Base-by-base conservation (phyloP, 306 rosid species). In the Elaeagnus macrophylla region DNA sequence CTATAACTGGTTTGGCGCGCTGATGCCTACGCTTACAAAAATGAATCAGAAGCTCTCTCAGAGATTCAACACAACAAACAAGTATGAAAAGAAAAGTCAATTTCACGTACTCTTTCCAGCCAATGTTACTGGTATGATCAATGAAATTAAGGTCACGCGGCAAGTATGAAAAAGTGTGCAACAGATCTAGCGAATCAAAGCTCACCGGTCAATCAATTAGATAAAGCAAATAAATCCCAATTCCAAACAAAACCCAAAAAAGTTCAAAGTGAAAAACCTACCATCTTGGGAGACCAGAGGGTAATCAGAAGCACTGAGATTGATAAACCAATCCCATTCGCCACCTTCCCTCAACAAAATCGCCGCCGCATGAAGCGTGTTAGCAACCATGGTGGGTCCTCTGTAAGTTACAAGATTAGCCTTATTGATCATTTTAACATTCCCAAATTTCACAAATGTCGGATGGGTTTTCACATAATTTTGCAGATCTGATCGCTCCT, bases 291-390 rank as follows among this genome's bases (percentile, higher is more conserved):
- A 80, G 25, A 87, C 94, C 39, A 93, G 99, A 3, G 99, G 99
- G 58, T 93, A 93, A 82, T 93, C 99, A 0, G 95, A 82, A 39
- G 99, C 96, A 55, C 99, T 93, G 43, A 93, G 95, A 67, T 93
- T 93, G 54, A 93, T 93, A 50, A 93, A 93, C 99, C 99, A 93
- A 67, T 93, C 99, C 99, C 99, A 93, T 54, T 87, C 96, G 1
- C 81, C 89, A 14, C 83, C 89, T 56, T 84, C 86, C 54, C 65
- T 69, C 12, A 93, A 57, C 48, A 93, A 65, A 61, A 93, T 77
- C 48, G 99, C 95, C n/a, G 99, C 99, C 0, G 99, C 99, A 61
- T 93, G 99, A 7, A 93, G 87, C 12, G 99, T 93, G 43, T 87
- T 93, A 10, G 99, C 94, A 46, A 93, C 99, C 99, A 93, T 93